Percentiles rank a stretch among this genome's conserved stretches.
These are phyloP conservation scores for Fusarium metavorans DNA, from an alignment of 2,329 filamentous ascomycete species.

Conservation along the genomic window DNA sequence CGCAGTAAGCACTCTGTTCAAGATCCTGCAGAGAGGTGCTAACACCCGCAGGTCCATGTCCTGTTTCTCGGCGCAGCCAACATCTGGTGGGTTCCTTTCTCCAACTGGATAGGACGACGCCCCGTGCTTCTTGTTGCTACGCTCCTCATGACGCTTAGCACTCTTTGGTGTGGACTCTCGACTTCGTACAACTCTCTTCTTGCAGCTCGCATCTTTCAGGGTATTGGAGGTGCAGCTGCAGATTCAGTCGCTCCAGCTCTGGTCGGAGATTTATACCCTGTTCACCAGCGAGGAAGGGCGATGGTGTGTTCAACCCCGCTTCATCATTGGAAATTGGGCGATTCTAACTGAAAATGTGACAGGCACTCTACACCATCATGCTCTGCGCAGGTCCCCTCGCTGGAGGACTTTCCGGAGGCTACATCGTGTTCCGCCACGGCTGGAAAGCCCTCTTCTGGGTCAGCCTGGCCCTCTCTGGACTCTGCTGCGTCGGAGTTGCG, in stretches of 20 bases:
- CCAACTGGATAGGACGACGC: slow-evolving; percentile 51
- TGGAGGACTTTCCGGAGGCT: slow-evolving; percentile 52
- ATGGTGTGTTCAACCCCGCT: slow-evolving; percentile 35
- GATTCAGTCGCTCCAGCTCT: slow-evolving; percentile 51
- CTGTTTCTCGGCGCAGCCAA: slow-evolving; percentile 51
- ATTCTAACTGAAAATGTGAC: too few relatives aligned
- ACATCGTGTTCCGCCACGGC: slow-evolving; percentile 49
- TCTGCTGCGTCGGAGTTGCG: slow-evolving; percentile 41
- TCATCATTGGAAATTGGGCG: too few relatives aligned
- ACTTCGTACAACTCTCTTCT: slow-evolving; percentile 43
- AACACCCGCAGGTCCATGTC: slow-evolving; percentile 45
- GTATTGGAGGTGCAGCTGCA: slow-evolving; percentile 48
- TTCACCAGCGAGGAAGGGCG: slow-evolving; percentile 50
- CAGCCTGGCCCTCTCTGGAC: slow-evolving; percentile 41
- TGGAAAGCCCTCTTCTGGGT: slow-evolving; percentile 52
- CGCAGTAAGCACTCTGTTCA: slow-evolving; percentile 39
- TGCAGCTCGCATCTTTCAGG: slow-evolving; percentile 48
- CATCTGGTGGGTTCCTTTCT: slow-evolving; percentile 52
- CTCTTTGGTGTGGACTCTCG: slow-evolving; percentile 44
- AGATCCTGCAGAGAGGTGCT: background rate
- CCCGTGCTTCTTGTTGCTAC: slow-evolving; percentile 48
- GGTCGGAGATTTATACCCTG: slow-evolving; percentile 52
- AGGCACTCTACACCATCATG: slow-evolving; percentile 51
- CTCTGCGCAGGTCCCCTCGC: slow-evolving; percentile 48
- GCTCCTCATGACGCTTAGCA: slow-evolving; percentile 42